A percentile compares a stretch with the other conserved stretches of the same genome.
Conservation (phyloP, 495 filamentous ascomycete genomes). For the Aspergillus asperescens region DNA sequence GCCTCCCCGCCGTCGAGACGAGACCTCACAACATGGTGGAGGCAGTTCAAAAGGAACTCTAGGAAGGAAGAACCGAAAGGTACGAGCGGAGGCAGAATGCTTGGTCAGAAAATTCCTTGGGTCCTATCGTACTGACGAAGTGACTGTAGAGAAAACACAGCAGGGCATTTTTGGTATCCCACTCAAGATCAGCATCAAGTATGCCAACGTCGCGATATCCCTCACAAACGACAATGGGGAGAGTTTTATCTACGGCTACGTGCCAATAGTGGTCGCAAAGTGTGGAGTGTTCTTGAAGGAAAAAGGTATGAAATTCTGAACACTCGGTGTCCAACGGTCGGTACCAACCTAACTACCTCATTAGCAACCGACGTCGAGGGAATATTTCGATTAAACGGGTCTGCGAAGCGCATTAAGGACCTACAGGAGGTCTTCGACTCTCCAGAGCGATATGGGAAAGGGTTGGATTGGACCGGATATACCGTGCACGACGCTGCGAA, state of each 20-base stretch:
- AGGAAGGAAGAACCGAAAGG: conserved; percentile 76
- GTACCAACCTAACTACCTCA: neutral
- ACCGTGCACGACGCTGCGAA: conserved; percentile 99
- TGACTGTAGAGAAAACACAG: conserved; percentile 25
- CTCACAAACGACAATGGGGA: conserved; percentile 84
- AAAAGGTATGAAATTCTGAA: conserved; percentile 61
- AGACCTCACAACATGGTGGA: conserved; percentile 90
- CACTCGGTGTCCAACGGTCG: neutral
- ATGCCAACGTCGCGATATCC: conserved; percentile 98
- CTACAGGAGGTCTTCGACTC: conserved; percentile 88
- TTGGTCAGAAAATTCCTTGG: neutral
- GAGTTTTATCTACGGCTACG: conserved; percentile 98
- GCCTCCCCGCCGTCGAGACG: conserved; percentile 65
- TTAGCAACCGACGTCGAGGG: conserved; percentile 93
- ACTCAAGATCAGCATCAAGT: conserved; percentile 88
- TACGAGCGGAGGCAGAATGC: conserved; percentile 33
- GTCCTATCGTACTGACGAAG: conserved; percentile 1
- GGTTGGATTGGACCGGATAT: conserved; percentile 93
- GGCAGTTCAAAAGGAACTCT: conserved; percentile 69
- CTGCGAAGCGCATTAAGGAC: conserved; percentile 98
- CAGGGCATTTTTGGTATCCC: conserved; percentile 90
- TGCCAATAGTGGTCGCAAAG: conserved; percentile 97
- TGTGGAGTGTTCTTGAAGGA: conserved; percentile 98
- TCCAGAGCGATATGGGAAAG: conserved; percentile 94
- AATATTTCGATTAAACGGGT: conserved; percentile 93